Base-by-base conservation (phyloP, 164 flowering plant species). In the Chimonanthus praecox region DNA sequence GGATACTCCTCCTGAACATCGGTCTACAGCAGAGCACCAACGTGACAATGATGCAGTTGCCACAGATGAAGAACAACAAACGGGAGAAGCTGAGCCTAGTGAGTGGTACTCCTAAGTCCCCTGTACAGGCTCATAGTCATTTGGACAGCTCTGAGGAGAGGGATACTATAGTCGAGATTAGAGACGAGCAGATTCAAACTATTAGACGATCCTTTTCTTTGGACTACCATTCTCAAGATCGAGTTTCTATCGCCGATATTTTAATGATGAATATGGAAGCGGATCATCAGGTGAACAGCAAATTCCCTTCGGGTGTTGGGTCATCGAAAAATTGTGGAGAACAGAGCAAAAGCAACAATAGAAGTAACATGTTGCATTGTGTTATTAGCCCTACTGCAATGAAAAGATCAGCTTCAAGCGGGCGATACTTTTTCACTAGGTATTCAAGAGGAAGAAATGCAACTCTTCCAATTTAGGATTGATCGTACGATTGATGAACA, bases 391-490 rank as follows among this genome's bases (percentile, higher is more conserved):
- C 86, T 33, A 68, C 66, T 68, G 69, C 80, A 3, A 85, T 88
- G 87, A 89, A 87, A 79, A 83, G 97, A 72, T 88, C 98, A 4
- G 76, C 84, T 74, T 89, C 98, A 0, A 83, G 90, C 77, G 94
- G 97, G 16, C 85, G 88, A 77, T 84, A 83, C 67, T 72, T 80
- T 46, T 80, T 84, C n/a, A 68, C 77, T 49, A 84, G 83, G 75
- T 71, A 82, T 61, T 82, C 83, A 21, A 85, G 84, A 74, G 82
- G 74, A 64, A 72, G 77, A 47, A 75, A 73, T 64, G 63, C 75
- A 43, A 70, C 58, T 33, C 70, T 76, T 74, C 80, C 83, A 46
- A 44, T 74, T 16, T 77, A 65, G 78, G 54, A 21, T 45, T 64
- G 49, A 47, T 15, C 13, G 60, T 13, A 54, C 16, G 60, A 9